Evolutionary conservation across 2,329 filamentous ascomycete species (phyloP).

Genomic region (Aspergillus sp.): DNA sequence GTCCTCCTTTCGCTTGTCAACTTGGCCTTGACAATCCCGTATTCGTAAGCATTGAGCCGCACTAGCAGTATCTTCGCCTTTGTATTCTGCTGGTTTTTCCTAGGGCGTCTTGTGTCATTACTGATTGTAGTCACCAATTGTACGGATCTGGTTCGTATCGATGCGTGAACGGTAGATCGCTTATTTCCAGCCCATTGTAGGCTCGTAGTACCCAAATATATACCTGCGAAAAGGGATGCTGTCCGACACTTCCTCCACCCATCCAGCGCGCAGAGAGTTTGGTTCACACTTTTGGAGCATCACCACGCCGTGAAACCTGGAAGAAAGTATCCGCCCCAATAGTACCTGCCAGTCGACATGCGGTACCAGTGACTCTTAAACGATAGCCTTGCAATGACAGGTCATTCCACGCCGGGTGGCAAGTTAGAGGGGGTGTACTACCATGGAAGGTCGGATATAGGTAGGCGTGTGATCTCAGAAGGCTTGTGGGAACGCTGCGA

Average conservation of each 20-base stretch:
- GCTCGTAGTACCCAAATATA: no score
- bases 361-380: background rate
- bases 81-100: no score
- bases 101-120: no score
- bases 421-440: background rate
- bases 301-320: background rate
- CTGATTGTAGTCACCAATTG: no score
- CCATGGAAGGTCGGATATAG: background rate
- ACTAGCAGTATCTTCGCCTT: no score
- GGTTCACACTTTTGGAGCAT: background rate
- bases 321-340: background rate
- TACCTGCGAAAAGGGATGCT: no score
- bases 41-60: no score
- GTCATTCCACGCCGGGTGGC: background rate
- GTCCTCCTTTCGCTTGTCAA: no score
- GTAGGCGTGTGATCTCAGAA: constrained; percentile 1
- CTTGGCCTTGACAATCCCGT: no score
- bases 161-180: no score
- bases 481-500: background rate
- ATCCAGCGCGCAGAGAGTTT: background rate
- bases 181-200: no score
- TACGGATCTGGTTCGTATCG: no score
- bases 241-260: background rate
- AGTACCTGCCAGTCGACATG: background rate
- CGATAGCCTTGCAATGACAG: background rate